Evolutionary conservation across 768 basidiomycete species (phyloP).

Genomic region (Goffeauzyma gilvescens): DNA sequence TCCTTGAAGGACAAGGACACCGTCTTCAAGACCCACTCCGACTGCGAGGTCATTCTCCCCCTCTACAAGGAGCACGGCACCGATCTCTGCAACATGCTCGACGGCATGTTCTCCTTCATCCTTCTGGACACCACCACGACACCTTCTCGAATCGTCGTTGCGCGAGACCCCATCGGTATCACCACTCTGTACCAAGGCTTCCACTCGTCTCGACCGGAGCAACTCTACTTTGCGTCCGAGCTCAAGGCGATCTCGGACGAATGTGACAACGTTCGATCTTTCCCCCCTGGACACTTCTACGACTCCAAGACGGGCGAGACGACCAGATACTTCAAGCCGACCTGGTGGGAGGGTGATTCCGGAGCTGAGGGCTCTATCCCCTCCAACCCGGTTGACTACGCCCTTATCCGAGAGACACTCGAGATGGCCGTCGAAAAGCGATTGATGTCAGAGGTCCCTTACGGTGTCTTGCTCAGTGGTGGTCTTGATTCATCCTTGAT

Average conservation of each 20-base stretch:
- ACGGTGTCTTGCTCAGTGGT: constrained; percentile 85
- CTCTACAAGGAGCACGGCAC: constrained; percentile 72
- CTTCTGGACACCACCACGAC: constrained; percentile 80
- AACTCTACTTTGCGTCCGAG: constrained; percentile 84
- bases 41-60: constrained; percentile 72
- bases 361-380: constrained; percentile 47
- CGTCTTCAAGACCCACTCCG: constrained; percentile 90
- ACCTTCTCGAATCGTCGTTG: constrained; percentile 79
- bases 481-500: constrained; percentile 92
- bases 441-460: constrained; percentile 95
- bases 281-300: constrained; percentile 93
- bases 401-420: constrained; percentile 53
- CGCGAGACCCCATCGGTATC: constrained; percentile 91
- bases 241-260: constrained; percentile 78
- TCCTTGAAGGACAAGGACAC: constrained; percentile 42
- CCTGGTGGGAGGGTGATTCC: constrained; percentile 73
- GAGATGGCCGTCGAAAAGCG: constrained; percentile 86
- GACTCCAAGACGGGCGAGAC: constrained; percentile 66
- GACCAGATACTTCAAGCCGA: constrained; percentile 65
- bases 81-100: constrained; percentile 57
- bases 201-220: constrained; percentile 61
- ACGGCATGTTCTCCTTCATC: constrained; percentile 98
- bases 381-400: constrained; percentile 45
- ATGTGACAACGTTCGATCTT: constrained; percentile 82
- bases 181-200: constrained; percentile 98